Base-by-base conservation (phyloP, 345 rosid genomes). In the Eucalyptus curtisii region DNA sequence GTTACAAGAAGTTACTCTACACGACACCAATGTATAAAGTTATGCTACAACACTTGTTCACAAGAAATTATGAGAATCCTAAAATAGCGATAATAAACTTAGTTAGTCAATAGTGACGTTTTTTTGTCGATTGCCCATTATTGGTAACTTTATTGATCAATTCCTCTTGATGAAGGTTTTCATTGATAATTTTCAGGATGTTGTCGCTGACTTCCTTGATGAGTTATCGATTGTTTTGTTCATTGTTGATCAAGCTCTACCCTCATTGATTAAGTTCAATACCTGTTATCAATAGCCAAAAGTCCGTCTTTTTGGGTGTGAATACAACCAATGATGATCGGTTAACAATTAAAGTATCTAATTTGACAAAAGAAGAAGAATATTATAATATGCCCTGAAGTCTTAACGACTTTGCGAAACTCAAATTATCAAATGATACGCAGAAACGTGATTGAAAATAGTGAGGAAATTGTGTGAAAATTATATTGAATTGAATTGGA, bases 261-360 rank as follows among this genome's bases (percentile, higher is more conserved):
- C 33, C 4, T 68, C 6, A 33, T 71, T 4, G 19, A 30, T 13
- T 64, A 30, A 64, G 15, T 64, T 0, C 14, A 17, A 64, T 64
- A 64, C 0, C 5, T 3, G 0, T 31, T 37, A 31, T 31, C 31
- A 4, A 66, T 66, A 66, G 79, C 0, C 42, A 66, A 66, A 31
- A 66, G 22, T 16, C 0, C 5, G 0, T 66, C 42, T 66, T 66
- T 66, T 0, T 31, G 0, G 79, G 12, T 66, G 79, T 66, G 5
- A 31, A 66, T 22, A 66, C 20, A 31, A 66, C 3, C 6, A 0
- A 66, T 31, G 79, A 66, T 15, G 19, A 66, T 66, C 1, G 1
- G 22, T 66, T n/a, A 14, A 17, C 79, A 66, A 66, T 31, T 31
- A 15, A 66, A 66, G 22, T 64, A 64, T n/a, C 1, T n/a, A 64